Evolutionary conservation across 306 rosid species (phyloP).

Genomic region (Corylus avellana): DNA sequence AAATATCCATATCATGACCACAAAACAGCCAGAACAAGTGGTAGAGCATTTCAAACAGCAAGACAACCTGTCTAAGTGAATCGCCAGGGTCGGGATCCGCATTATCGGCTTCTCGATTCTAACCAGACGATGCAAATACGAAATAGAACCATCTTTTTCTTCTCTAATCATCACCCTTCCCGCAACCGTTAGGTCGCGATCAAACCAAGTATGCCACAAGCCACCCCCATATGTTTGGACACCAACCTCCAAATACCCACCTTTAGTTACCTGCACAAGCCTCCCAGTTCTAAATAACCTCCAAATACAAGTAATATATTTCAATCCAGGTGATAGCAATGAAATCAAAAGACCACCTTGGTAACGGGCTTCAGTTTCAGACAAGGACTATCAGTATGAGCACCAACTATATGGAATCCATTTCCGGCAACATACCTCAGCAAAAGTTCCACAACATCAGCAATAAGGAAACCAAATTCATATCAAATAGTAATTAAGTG

Average conservation of each 20-base stretch:
- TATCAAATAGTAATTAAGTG: background rate
- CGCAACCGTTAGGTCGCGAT: slow-evolving; percentile 79
- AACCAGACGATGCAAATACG: slow-evolving; percentile 59
- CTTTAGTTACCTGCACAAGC: slow-evolving; percentile 56
- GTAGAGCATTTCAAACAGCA: slow-evolving; percentile 9
- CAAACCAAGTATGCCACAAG: slow-evolving; percentile 94
- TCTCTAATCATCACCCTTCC: slow-evolving; percentile 66
- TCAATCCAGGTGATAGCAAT: background rate
- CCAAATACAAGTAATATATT: background rate
- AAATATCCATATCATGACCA: background rate
- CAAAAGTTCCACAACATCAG: slow-evolving; percentile 22
- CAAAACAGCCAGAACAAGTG: slow-evolving; percentile 11
- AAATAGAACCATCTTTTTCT: slow-evolving; percentile 48
- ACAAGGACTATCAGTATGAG: slow-evolving; percentile 91
- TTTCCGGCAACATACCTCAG: slow-evolving; percentile 72
- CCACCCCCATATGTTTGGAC: slow-evolving; percentile 88
- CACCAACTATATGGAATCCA: slow-evolving; percentile 74
- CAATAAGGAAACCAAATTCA: background rate
- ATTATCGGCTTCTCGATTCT: slow-evolving; percentile 81
- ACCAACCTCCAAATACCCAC: slow-evolving; percentile 83
- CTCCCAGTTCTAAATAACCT: background rate
- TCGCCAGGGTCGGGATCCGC: slow-evolving; percentile 86
- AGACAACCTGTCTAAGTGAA: slow-evolving; percentile 82
- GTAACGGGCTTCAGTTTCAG: slow-evolving; percentile 75
- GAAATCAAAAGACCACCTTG: slow-evolving; percentile 45